Evolutionary conservation across 331 rosid genomes (phyloP).

Genomic region (Cydonia oblonga): DNA sequence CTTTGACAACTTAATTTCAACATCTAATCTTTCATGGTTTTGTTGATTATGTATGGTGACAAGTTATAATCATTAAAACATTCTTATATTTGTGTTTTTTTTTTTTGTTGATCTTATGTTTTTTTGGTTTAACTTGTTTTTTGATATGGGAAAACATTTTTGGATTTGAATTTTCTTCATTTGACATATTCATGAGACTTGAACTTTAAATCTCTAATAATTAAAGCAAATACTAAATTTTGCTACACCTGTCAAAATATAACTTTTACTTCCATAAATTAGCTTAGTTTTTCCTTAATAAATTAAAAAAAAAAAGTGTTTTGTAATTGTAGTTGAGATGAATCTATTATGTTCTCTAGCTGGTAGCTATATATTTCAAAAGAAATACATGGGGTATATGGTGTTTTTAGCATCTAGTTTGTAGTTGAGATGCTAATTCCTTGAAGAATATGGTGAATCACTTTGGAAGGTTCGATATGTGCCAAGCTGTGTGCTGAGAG

Average conservation of each 20-base stretch:
- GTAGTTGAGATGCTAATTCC: background rate
- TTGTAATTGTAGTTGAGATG: no score
- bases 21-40: background rate
- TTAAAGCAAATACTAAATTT: no score
- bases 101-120: background rate
- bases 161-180: background rate
- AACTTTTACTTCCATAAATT: no score
- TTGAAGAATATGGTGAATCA: background rate
- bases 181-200: background rate
- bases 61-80: background rate
- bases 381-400: background rate
- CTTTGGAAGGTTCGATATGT: slow-evolving; percentile 3
- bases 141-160: background rate
- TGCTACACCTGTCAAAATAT: background rate
- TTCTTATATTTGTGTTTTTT: background rate
- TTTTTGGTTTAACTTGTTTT: background rate
- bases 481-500: slow-evolving; percentile 1
- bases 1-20: background rate
- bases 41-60: background rate
- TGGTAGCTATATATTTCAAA: no score
- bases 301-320: no score
- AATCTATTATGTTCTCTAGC: no score
- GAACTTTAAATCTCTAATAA: no score
- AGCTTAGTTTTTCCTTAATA: background rate
- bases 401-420: no score